Percentiles rank a stretch among this genome's conserved stretches.
These are phyloP conservation scores for Gracilariopsis chorda DNA, from an alignment of 23 red algal genomes.

Conservation along the genomic window DNA sequence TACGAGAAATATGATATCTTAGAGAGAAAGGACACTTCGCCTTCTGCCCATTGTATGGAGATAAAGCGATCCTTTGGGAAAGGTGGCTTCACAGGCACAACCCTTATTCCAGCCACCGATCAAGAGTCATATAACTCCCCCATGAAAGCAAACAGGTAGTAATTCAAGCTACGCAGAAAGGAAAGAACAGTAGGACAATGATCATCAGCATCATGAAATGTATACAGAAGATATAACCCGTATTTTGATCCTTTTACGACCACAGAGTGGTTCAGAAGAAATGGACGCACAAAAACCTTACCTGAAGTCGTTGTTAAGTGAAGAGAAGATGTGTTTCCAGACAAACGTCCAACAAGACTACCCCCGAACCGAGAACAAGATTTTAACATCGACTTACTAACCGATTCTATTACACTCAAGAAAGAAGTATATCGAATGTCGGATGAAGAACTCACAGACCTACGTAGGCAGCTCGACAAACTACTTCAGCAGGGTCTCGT, in stretches of 20 bases:
- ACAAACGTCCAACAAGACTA: background rate
- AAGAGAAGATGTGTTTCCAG: conserved; percentile 3
- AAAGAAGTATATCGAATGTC: no score
- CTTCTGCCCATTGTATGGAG: background rate
- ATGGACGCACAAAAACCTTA: background rate
- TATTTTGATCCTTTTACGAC: background rate
- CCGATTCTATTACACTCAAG: no score
- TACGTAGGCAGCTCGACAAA: no score
- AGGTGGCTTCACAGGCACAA: background rate
- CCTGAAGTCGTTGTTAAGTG: background rate
- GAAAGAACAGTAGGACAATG: background rate
- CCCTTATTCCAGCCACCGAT: background rate
- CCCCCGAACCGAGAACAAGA: no score
- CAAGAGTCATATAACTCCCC: background rate
- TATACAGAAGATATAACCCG: background rate
- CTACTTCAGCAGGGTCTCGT: no score
- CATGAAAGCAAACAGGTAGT: background rate
- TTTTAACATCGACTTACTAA: no score
- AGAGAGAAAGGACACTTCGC: background rate
- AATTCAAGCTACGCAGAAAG: background rate
- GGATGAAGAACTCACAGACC: no score
- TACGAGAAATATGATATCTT: background rate
- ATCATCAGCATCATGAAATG: background rate
- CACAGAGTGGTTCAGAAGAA: background rate
- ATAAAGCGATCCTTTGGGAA: conserved; percentile 13